Percentiles rank a stretch among this genome's conserved stretches.
These are phyloP conservation scores for Talaromyces sp. DNA, from an alignment of 2,329 filamentous ascomycete species.

Conservation along the genomic window DNA sequence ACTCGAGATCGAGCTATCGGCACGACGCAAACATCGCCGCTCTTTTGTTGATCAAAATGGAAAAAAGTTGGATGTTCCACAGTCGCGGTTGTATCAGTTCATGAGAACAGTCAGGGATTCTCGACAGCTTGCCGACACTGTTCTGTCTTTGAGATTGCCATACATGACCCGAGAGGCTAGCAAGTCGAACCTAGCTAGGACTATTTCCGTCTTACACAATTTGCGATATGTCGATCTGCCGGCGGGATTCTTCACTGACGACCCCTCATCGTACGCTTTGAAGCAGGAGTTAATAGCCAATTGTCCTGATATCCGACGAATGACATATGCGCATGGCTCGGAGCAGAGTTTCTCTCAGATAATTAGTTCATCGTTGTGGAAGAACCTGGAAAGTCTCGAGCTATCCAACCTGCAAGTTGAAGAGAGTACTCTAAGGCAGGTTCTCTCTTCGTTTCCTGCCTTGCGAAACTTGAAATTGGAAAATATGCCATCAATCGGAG, in stretches of 20 bases:
- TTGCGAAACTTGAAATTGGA: conserved; percentile 74
- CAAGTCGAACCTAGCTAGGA: conserved; percentile 79
- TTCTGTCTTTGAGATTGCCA: conserved; percentile 80
- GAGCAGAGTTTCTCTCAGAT: conserved; percentile 75
- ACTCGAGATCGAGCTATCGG: conserved; percentile 76
- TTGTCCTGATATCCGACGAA: conserved; percentile 82
- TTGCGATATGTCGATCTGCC: conserved; percentile 88
- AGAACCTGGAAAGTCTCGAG: conserved; percentile 44
- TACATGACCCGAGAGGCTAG: conserved; percentile 92
- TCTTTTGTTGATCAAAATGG: conserved; percentile 74
- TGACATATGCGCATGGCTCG: conserved; percentile 76
- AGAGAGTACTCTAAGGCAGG: conserved; percentile 59
- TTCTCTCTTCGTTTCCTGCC: conserved; percentile 64
- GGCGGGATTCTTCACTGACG: conserved; percentile 81
- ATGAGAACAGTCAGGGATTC: conserved; percentile 80
- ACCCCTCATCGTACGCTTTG: conserved; percentile 70
- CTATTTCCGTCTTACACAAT: conserved; percentile 79
- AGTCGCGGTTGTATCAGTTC: conserved; percentile 72
- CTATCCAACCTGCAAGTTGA: conserved; percentile 41
- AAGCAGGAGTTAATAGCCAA: conserved; percentile 80
- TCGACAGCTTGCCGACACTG: conserved; percentile 65
- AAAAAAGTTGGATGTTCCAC: conserved; percentile 75
- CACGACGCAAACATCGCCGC: conserved; percentile 70
- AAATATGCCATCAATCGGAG: conserved; percentile 67
- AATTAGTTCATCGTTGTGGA: conserved; percentile 52